Evolutionary conservation across 768 basidiomycete genomes (phyloP).

Genomic region (Albatrellus ellisii): DNA sequence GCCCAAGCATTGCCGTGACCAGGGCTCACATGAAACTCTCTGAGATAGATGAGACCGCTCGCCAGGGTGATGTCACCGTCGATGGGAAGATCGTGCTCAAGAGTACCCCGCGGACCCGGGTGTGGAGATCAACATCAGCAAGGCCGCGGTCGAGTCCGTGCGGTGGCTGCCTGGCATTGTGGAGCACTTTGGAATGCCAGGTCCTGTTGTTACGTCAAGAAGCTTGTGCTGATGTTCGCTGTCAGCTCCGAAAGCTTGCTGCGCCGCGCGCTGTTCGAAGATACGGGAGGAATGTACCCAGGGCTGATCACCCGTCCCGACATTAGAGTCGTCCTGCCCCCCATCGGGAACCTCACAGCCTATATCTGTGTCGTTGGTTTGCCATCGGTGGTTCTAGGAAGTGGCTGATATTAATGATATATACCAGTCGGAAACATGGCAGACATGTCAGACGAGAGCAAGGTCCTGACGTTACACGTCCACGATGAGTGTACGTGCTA

Average conservation of each 20-base stretch:
- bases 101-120: slow-evolving; percentile 54
- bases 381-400: no score
- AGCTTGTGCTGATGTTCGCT: neutral
- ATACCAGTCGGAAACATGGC: slow-evolving; percentile 68
- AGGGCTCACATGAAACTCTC: slow-evolving; percentile 89
- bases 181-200: slow-evolving; percentile 81
- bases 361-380: slow-evolving; percentile 72
- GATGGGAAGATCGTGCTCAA: slow-evolving; percentile 77
- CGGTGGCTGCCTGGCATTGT: slow-evolving; percentile 95
- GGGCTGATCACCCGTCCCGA: slow-evolving; percentile 92
- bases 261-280: slow-evolving; percentile 88
- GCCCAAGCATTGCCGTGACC: slow-evolving; percentile 90
- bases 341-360: slow-evolving; percentile 82
- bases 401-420: neutral
- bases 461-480: slow-evolving; percentile 76
- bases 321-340: slow-evolving; percentile 91
- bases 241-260: slow-evolving; percentile 72
- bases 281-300: slow-evolving; percentile 92
- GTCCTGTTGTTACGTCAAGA: neutral
- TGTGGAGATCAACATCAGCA: slow-evolving; percentile 78
- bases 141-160: slow-evolving; percentile 93
- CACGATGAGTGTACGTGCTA: slow-evolving; percentile 75
- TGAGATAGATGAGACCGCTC: slow-evolving; percentile 76
- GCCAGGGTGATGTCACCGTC: slow-evolving; percentile 54
- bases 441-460: slow-evolving; percentile 57